phyloP scores from a whole-genome alignment of 805 yeast genomes.

The Kuraishia hungarica region DNA sequence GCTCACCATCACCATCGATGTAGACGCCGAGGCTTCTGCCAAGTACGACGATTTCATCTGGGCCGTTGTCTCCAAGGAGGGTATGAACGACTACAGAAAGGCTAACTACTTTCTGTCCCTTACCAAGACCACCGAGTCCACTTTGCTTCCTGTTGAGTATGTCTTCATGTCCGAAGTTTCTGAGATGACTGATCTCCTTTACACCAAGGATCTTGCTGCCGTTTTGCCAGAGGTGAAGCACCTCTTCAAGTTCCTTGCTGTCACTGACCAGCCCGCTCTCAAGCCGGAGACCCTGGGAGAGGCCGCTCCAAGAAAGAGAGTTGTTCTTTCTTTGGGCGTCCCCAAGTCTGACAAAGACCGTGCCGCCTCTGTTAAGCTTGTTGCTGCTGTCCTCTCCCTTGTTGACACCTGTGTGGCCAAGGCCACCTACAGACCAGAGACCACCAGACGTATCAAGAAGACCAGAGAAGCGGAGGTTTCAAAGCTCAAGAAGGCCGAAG shows the following conservation, averaged over 20 bases:
- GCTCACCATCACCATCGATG: conserved; percentile 52
- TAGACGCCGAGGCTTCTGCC: conserved; percentile 31
- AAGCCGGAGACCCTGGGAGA: conserved; percentile 59
- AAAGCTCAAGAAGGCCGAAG: conserved; percentile 63
- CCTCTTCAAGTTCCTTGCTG: conserved; percentile 57
- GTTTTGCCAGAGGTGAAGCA: conserved; percentile 28
- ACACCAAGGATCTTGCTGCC: conserved; percentile 38
- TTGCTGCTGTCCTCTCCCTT: conserved; percentile 48
- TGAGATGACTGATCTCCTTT: conserved; percentile 66
- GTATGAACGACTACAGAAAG: conserved; percentile 70
- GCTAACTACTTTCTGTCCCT: conserved; percentile 76
- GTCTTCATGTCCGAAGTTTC: conserved; percentile 86
- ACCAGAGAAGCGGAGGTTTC: conserved; percentile 68
- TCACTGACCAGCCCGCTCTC: conserved; percentile 77
- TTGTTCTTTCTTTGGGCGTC: conserved; percentile 45
- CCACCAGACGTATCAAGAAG: conserved; percentile 65
- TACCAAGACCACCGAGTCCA: conserved; percentile 72
- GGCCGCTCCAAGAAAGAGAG: conserved; percentile 41
- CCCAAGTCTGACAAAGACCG: conserved; percentile 43
- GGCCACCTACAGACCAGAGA: conserved; percentile 61
- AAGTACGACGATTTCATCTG: conserved; percentile 65
- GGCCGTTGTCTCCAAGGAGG: conserved; percentile 77
- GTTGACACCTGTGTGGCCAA: conserved; percentile 48
- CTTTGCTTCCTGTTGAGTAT: conserved; percentile 59
- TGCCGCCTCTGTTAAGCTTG: conserved; percentile 36